Evolutionary conservation across 1,139 yeast genomes (phyloP).

Genomic region (Pichia sp.): DNA sequence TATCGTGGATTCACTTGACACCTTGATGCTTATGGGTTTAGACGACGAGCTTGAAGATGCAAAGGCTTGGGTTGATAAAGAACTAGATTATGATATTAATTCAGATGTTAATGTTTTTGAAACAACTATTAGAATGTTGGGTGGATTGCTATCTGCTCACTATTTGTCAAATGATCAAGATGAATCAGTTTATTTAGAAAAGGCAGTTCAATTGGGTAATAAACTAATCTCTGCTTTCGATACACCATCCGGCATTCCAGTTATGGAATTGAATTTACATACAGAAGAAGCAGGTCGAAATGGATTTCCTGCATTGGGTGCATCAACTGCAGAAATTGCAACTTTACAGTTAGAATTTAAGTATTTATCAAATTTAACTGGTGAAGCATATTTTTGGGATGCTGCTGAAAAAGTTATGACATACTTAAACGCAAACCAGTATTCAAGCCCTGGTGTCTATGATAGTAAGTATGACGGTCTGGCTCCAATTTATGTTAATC

Average conservation of each 20-base stretch:
- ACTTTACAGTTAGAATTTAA: slow-evolving; percentile 87
- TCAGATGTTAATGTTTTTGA: slow-evolving; percentile 80
- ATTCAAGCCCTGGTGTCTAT: slow-evolving; percentile 2
- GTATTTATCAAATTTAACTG: slow-evolving; percentile 73
- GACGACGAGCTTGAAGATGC: slow-evolving; percentile 60
- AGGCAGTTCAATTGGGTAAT: slow-evolving; percentile 59
- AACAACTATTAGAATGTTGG: slow-evolving; percentile 89
- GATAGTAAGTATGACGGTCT: slow-evolving; percentile 64
- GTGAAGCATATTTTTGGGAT: slow-evolving; percentile 73
- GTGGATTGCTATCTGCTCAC: slow-evolving; percentile 81
- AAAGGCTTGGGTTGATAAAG: slow-evolving; percentile 64
- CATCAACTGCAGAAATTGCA: slow-evolving; percentile 87
- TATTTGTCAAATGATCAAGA: slow-evolving; percentile 44
- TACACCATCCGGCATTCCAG: slow-evolving; percentile 64
- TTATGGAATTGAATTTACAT: slow-evolving; percentile 66
- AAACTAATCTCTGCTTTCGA: slow-evolving; percentile 59
- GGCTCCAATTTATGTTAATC: slow-evolving; percentile 74
- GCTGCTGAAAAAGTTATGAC: slow-evolving; percentile 68
- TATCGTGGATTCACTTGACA: slow-evolving; percentile 83
- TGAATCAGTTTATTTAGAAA: slow-evolving; percentile 66
- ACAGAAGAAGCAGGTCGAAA: slow-evolving; percentile 54
- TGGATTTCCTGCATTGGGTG: slow-evolving; percentile 63
- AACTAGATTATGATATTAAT: slow-evolving; percentile 56
- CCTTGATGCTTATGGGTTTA: slow-evolving; percentile 75
- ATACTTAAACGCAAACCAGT: slow-evolving; percentile 43